These are phyloP conservation scores for Mycena galericulata DNA, from an alignment of 768 basidiomycete genomes.

Conservation along the genomic window DNA sequence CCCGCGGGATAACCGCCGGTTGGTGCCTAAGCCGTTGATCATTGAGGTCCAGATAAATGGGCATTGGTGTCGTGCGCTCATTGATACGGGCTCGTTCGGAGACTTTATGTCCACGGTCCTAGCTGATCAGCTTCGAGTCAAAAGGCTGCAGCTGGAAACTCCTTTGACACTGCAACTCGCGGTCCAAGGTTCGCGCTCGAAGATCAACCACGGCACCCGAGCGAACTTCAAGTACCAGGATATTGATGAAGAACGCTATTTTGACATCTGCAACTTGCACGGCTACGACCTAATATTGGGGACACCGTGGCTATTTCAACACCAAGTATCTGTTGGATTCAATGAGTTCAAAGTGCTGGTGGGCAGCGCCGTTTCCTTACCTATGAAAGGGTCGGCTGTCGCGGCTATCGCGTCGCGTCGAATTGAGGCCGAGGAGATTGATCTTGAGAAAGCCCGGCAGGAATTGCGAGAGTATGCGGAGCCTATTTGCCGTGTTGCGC, in stretches of 20 bases:
- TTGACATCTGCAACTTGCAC: constrained; percentile 43
- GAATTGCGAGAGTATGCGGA: constrained; percentile 16
- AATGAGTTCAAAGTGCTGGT: constrained; percentile 32
- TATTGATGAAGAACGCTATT: constrained; percentile 40
- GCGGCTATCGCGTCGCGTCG: neutral
- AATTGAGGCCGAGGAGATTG: neutral
- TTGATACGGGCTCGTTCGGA: constrained; percentile 52
- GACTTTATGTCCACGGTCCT: constrained; percentile 53
- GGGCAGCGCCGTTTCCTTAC: constrained; percentile 20
- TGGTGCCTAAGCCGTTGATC: neutral
- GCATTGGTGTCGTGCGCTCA: constrained; percentile 43
- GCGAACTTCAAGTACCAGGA: constrained; percentile 48
- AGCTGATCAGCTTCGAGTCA: constrained; percentile 49
- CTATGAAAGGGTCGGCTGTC: too few relatives aligned
- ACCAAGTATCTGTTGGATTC: constrained; percentile 32
- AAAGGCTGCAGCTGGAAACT: constrained; percentile 38
- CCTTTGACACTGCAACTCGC: constrained; percentile 36
- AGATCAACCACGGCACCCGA: constrained; percentile 43
- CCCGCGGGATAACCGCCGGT: neutral
- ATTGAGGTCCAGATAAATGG: constrained; percentile 46
- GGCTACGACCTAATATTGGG: constrained; percentile 44
- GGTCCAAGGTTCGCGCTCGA: constrained; percentile 46
- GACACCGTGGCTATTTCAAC: constrained; percentile 42
- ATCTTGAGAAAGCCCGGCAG: neutral
- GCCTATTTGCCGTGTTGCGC: constrained; percentile 34